Percentiles rank a stretch among this genome's conserved stretches.
phyloP scores from a whole-genome alignment of 2,329 filamentous ascomycete species.

The Trichophyton equinum region DNA sequence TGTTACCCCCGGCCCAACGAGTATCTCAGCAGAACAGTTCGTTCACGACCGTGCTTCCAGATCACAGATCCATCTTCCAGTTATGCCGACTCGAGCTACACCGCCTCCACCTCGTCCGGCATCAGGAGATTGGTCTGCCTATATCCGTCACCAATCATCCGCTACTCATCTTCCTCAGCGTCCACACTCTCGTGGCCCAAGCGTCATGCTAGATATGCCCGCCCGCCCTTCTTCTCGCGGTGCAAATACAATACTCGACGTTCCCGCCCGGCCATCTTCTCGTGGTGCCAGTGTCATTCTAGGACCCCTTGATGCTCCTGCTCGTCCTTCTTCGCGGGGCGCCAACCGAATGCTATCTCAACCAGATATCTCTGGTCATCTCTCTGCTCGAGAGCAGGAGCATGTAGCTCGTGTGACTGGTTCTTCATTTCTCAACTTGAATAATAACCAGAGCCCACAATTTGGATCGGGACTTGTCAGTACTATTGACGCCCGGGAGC shows the following conservation, averaged over 20 bases:
- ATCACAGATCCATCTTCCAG: conserved; percentile 41
- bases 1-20: conserved; percentile 20
- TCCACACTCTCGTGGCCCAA: conserved; percentile 49
- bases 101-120: conserved; percentile 21
- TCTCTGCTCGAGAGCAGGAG: conserved; percentile 82
- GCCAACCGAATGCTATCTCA: conserved; percentile 40
- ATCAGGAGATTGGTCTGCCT: conserved; percentile 30
- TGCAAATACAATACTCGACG: conserved; percentile 38
- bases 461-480: conserved; percentile 55
- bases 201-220: conserved; percentile 36
- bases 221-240: conserved; percentile 48
- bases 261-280: conserved; percentile 43
- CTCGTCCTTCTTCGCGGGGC: conserved; percentile 48
- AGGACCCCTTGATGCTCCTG: conserved; percentile 28
- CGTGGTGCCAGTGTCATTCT: conserved; percentile 45
- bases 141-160: conserved; percentile 22
- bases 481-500: conserved; percentile 66
- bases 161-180: conserved; percentile 30
- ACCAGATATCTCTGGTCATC: conserved; percentile 43
- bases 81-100: conserved; percentile 44
- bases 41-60: conserved; percentile 56
- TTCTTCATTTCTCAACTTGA: conserved; percentile 59
- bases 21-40: conserved; percentile 66
- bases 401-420: conserved; percentile 74
- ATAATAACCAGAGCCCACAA: conserved; percentile 34